Evolutionary conservation across 257 asterid genomes (phyloP), one percentile per base, ranked within the genome.

Genomic region (Solanum commersonii): DNA sequence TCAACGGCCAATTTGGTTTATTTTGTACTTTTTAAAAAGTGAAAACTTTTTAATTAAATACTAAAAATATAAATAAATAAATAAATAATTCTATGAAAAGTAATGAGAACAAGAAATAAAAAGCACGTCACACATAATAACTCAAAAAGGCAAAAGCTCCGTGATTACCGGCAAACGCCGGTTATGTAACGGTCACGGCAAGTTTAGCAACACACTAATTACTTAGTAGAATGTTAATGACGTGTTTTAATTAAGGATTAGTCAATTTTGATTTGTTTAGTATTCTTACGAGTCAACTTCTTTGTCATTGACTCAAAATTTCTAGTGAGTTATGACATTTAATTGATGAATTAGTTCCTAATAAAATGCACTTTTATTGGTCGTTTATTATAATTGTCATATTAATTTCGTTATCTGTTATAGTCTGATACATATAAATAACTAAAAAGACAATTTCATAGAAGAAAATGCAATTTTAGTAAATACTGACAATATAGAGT

Each of bases 161-260:
- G 94, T 73, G 90, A 91, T 90, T 90, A 93, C 90, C 92, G 98
- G 90, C 87, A 83, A 27, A 88, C 91, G 72, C 92, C 94, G 93
- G 96, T 90, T 91, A 89, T 90, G 82, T 88, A 68, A 92, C 95
- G 94, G 90, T 59, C 88, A 90, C 94, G 91, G 92, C 91, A 38
- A 74, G 83, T 35, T 34, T 73, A 20, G 44, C 8, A 72, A 72
- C 27, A 33, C 2, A 34, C 15, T 34, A 34, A 31, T 68, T 71
- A 16, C 42, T 15, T 2, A 71, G 4, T 33, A 33, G 42, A 71
- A 71, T 31, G 79, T 18, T 33, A 72, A 56, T 56, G 25, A 56
- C 65, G 10, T 56, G 65, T 56, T 20, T 56, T 56, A 56, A 31
- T 71, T 71, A 71, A 2, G 7, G 42, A 16, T 31, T 31, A 72